Evolutionary conservation across 1,284 basidiomycete species (phyloP).

Genomic region (Puccinia hordei): DNA sequence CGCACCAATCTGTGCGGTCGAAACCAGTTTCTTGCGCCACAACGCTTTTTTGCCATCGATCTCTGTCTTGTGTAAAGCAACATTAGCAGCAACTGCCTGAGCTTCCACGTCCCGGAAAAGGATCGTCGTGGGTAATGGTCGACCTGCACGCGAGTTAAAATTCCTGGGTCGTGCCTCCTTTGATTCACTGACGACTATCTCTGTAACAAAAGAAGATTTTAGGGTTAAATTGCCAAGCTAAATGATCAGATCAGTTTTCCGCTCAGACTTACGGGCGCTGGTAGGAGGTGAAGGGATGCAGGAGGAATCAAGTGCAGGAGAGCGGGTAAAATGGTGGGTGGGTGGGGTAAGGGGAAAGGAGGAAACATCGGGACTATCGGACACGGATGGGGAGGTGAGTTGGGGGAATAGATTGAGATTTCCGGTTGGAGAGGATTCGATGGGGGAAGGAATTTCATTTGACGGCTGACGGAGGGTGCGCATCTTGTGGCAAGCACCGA

Average conservation of each 20-base stretch:
- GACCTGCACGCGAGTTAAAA: background rate
- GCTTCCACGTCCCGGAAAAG: slow-evolving; percentile 48
- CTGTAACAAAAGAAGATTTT: background rate
- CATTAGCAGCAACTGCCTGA: slow-evolving; percentile 44
- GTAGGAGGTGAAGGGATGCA: slow-evolving; percentile 15
- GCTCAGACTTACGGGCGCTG: slow-evolving; percentile 6
- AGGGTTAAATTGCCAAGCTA: too few relatives aligned
- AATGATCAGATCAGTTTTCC: background rate
- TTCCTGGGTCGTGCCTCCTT: background rate
- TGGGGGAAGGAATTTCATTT: background rate
- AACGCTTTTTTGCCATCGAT: background rate
- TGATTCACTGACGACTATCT: background rate
- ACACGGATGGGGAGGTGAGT: slow-evolving; percentile 5
- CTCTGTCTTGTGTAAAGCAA: slow-evolving; percentile 4
- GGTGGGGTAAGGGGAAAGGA: slow-evolving; percentile 37
- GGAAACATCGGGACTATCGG: slow-evolving; percentile 21
- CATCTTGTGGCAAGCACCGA: slow-evolving; percentile 11
- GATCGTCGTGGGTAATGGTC: slow-evolving; percentile 24
- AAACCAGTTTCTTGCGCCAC: slow-evolving; percentile 18
- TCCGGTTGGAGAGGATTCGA: background rate
- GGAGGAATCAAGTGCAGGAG: too few relatives aligned
- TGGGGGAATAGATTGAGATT: background rate
- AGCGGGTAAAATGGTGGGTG: background rate
- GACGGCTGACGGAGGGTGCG: background rate
- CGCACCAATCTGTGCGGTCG: slow-evolving; percentile 14